Percentiles rank a stretch among this genome's conserved stretches.
phyloP scores from a whole-genome alignment of 805 yeast genomes.

The Pichia cephalocereana region DNA sequence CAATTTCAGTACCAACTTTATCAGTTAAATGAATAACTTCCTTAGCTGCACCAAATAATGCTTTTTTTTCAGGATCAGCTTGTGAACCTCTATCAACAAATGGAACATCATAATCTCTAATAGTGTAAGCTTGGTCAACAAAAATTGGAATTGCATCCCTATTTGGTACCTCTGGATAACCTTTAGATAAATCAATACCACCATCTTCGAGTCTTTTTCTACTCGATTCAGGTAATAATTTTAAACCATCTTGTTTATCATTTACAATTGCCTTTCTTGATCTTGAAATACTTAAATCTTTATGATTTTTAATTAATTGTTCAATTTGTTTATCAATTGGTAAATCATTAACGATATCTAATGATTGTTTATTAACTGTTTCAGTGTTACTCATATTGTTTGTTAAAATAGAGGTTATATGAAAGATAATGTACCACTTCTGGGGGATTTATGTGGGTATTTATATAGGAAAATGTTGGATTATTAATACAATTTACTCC shows the following conservation, averaged over 20 bases:
- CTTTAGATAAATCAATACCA: constrained; percentile 28
- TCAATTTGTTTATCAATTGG: constrained; percentile 12
- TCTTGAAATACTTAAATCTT: constrained; percentile 7
- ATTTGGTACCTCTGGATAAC: constrained; percentile 33
- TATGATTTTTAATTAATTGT: constrained; percentile 8
- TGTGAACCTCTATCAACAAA: constrained; percentile 27
- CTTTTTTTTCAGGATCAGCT: constrained; percentile 35
- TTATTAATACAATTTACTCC: no score
- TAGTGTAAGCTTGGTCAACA: constrained; percentile 32
- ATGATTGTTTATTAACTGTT: no score
- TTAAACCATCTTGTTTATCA: constrained; percentile 14
- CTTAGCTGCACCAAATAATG: constrained; percentile 31
- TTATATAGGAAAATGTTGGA: no score
- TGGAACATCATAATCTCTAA: constrained; percentile 26
- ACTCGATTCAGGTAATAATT: constrained; percentile 19
- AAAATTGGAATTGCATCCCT: constrained; percentile 27
- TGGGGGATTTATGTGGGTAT: no score
- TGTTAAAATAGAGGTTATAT: no score
- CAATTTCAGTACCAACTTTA: constrained; percentile 40
- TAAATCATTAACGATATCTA: constrained; percentile 1
- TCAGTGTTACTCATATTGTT: no score
- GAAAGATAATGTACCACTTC: no score
- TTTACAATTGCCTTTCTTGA: neutral
- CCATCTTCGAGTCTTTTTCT: constrained; percentile 26
- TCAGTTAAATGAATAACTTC: constrained; percentile 35